Conservation (phyloP, 2,329 filamentous ascomycete genomes). For the Colletotrichum lini region DNA sequence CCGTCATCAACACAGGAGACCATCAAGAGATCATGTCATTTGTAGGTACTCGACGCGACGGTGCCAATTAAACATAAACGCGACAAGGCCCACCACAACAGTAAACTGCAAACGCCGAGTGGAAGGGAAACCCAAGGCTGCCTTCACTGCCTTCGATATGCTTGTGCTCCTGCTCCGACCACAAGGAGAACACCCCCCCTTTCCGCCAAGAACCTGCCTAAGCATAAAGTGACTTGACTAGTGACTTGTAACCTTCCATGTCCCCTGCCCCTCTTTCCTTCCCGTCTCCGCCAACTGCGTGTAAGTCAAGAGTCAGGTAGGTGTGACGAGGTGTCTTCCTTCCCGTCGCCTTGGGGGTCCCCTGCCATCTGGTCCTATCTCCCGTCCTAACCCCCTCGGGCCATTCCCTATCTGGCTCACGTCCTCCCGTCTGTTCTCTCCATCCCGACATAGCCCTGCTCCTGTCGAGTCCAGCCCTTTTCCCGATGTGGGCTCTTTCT, state of each 20-base stretch:
- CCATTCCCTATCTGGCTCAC: neutral
- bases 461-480: conserved; percentile 4
- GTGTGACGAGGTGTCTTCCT: conserved; percentile 11
- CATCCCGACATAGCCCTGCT: conserved; percentile 4
- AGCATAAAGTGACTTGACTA: no score
- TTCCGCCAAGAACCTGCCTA: neutral
- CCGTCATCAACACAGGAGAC: neutral
- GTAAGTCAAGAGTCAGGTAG: conserved; percentile 1
- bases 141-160: conserved; percentile 5
- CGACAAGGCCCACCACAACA: neutral
- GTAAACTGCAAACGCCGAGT: neutral
- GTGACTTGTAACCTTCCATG: neutral
- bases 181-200: neutral
- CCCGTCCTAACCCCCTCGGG: neutral
- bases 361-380: conserved; percentile 19
- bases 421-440: conserved; percentile 15
- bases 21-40: neutral
- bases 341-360: conserved; percentile 30
- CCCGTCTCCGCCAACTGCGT: neutral
- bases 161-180: neutral
- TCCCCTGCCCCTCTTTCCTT: neutral
- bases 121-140: conserved; percentile 9
- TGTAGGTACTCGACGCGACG: neutral
- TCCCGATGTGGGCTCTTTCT: neutral
- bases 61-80: neutral